Conservation (phyloP, 1,284 basidiomycete genomes). For the Cutaneotrichosporon mucoides region DNA sequence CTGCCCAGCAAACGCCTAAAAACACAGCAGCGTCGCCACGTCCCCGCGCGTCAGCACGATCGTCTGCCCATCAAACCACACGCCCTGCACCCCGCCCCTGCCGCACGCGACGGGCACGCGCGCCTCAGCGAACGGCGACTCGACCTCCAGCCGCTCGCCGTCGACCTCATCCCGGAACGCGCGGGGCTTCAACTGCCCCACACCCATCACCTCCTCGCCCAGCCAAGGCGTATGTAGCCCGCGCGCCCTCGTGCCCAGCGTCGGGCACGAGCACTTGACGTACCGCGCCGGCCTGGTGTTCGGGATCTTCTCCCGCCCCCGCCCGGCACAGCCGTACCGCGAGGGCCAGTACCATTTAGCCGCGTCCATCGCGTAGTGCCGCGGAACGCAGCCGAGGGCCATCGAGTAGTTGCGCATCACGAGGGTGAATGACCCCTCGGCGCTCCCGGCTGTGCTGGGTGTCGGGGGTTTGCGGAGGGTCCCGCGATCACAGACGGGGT, state of each 20-base stretch:
- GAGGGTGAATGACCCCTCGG: background rate
- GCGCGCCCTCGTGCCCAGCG: background rate
- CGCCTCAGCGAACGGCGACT: constrained; percentile 1
- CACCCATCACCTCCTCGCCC: background rate
- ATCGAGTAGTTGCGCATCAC: constrained; percentile 6
- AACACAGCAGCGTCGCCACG: background rate
- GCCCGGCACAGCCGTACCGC: background rate
- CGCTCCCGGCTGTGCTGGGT: background rate
- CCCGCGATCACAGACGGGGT: background rate
- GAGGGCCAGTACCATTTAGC: background rate
- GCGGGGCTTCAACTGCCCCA: background rate
- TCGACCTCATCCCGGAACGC: background rate
- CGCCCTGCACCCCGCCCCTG: background rate
- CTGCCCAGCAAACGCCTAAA: background rate
- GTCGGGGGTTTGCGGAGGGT: too few relatives aligned
- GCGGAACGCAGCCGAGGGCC: background rate
- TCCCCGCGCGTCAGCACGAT: constrained; percentile 2
- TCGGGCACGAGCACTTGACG: constrained; percentile 1
- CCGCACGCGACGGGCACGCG: background rate
- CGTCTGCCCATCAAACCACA: constrained; percentile 10
- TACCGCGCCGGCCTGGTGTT: background rate
- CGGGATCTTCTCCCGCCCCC: background rate
- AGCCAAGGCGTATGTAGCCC: constrained; percentile 4
- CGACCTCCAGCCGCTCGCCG: background rate
- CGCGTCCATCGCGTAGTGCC: background rate